Conservation (phyloP, 768 basidiomycete species). For the Rickenella mellea region DNA sequence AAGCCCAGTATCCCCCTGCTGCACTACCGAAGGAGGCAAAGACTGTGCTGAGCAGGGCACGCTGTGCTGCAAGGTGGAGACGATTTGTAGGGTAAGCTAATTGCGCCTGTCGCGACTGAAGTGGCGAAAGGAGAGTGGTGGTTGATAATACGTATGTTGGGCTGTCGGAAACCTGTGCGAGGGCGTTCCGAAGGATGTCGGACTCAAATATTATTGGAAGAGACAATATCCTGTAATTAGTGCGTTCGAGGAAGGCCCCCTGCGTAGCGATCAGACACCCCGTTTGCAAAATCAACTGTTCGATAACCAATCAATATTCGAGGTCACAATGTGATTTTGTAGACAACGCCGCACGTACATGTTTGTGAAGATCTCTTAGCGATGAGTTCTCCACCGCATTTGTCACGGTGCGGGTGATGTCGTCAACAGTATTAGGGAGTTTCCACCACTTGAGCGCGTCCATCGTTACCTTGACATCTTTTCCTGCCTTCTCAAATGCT, state of each 20-base stretch:
- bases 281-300: conserved; percentile 54
- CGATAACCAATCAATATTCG: neutral
- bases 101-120: conserved; percentile 42
- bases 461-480: conserved; percentile 1
- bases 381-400: conserved; percentile 4
- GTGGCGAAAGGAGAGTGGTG: conserved; percentile 37
- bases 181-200: conserved; percentile 45
- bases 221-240: conserved; percentile 29
- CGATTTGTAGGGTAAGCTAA: conserved; percentile 45
- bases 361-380: conserved; percentile 6
- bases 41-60: conserved; percentile 39
- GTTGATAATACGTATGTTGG: conserved; percentile 37
- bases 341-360: conserved; percentile 1
- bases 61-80: conserved; percentile 59
- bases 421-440: conserved; percentile 11
- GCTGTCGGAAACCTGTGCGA: conserved; percentile 42
- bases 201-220: conserved; percentile 35
- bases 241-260: conserved; percentile 28
- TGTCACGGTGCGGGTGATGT: conserved; percentile 6
- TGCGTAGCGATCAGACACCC: conserved; percentile 48
- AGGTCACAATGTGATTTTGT: neutral
- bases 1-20: conserved; percentile 52
- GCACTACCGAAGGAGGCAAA: conserved; percentile 39
- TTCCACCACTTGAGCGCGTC: conserved; percentile 12
- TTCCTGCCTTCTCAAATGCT: conserved; percentile 21